A percentile compares a stretch with the other conserved stretches of the same genome.
phyloP scores from a whole-genome alignment of 352 stramenopile species.

The Globisporangium rhizosaccharum region DNA sequence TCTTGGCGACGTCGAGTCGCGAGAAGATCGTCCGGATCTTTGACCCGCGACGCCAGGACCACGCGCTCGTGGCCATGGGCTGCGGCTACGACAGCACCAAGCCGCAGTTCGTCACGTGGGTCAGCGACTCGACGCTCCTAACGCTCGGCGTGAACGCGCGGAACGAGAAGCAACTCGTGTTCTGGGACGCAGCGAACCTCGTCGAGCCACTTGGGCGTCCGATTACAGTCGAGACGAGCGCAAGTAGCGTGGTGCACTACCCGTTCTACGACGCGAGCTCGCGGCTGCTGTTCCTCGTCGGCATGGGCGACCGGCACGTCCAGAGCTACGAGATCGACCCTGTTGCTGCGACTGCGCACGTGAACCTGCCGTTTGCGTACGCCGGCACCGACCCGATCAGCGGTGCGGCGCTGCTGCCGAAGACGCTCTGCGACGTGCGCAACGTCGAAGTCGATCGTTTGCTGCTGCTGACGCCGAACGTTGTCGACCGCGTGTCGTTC shows the following conservation, averaged over 20 bases:
- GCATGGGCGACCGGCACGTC: conserved; percentile 56
- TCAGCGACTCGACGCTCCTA: conserved; percentile 32
- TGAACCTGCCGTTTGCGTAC: conserved; percentile 64
- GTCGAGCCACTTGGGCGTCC: conserved; percentile 50
- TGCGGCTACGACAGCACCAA: conserved; percentile 67
- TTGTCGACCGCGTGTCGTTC: conserved; percentile 59
- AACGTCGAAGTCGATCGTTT: conserved; percentile 63
- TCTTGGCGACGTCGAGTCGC: conserved; percentile 64
- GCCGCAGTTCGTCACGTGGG: conserved; percentile 67
- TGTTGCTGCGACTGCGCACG: conserved; percentile 27
- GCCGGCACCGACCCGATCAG: conserved; percentile 41
- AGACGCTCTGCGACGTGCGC: conserved; percentile 53
- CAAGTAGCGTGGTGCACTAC: conserved; percentile 40
- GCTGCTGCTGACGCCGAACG: conserved; percentile 49
- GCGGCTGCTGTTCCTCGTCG: conserved; percentile 61
- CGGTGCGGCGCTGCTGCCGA: conserved; percentile 56
- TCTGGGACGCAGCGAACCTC: conserved; percentile 71
- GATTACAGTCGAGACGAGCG: conserved; percentile 28
- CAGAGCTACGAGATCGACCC: conserved; percentile 71
- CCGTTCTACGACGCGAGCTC: conserved; percentile 69
- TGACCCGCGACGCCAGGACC: conserved; percentile 41
- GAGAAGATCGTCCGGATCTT: conserved; percentile 74
- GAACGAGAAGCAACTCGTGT: conserved; percentile 61
- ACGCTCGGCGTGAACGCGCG: conserved; percentile 53
- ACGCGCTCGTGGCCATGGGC: conserved; percentile 53